phyloP scores from a whole-genome alignment of 1,284 basidiomycete genomes.

The Cutaneotrichosporon curvatum region DNA sequence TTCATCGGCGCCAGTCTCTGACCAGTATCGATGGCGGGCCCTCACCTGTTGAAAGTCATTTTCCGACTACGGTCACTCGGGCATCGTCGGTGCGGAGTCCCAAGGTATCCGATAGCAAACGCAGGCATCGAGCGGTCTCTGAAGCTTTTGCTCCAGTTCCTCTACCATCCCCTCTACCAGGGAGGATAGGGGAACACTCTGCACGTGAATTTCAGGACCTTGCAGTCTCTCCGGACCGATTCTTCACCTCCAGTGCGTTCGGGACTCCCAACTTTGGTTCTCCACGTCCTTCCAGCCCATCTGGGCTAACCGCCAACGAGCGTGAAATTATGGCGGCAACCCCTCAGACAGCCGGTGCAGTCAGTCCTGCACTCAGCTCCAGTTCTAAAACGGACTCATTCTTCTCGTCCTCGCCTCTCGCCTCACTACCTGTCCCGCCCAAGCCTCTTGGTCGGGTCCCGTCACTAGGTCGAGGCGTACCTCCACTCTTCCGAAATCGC shows the following conservation, averaged over 20 bases:
- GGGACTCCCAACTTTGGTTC: background rate
- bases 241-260: background rate
- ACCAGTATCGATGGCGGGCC: conserved; percentile 13
- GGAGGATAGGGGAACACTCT: background rate
- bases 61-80: background rate
- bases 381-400: conserved; percentile 39
- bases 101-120: no score
- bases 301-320: background rate
- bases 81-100: no score
- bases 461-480: background rate
- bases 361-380: conserved; percentile 22
- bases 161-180: conserved; percentile 3
- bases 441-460: conserved; percentile 8
- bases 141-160: background rate
- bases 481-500: conserved; percentile 6
- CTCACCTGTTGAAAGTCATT: conserved; percentile 3
- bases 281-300: background rate
- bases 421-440: conserved; percentile 32
- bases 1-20: conserved; percentile 9
- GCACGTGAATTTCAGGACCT: conserved; percentile 2
- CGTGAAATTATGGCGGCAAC: background rate
- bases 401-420: conserved; percentile 22
- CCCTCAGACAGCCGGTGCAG: conserved; percentile 6
- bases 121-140: no score
- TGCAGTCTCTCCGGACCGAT: conserved; percentile 1